Evolutionary conservation across 345 rosid species (phyloP).

Genomic region (Bruguiera sexangula): DNA sequence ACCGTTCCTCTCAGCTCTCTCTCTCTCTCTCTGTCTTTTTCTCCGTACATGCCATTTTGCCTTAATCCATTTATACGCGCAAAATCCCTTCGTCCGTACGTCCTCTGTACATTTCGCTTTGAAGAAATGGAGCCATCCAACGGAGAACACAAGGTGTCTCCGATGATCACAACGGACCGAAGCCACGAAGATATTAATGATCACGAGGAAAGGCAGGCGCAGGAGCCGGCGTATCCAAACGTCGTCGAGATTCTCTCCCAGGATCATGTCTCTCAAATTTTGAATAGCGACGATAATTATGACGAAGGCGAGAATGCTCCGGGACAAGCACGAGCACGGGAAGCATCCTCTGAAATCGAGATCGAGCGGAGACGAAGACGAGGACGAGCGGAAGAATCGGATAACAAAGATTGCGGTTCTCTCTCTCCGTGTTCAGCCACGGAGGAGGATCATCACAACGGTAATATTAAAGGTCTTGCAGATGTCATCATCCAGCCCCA

Average conservation of each 20-base stretch:
- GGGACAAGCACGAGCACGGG: not conserved
- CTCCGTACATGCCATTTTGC: too few species aligned
- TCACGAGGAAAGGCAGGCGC: not conserved
- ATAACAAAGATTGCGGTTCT: not conserved
- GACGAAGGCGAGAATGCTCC: too few species aligned
- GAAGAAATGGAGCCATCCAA: constrained; percentile 7
- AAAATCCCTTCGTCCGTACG: too few species aligned
- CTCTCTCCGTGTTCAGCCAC: constrained; percentile 6
- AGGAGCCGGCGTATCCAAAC: not conserved
- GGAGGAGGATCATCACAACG: not conserved
- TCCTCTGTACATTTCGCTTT: not conserved
- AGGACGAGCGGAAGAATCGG: not conserved
- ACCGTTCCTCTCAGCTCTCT: too few species aligned
- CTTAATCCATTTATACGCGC: too few species aligned
- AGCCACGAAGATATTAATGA: too few species aligned
- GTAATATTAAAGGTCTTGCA: too few species aligned
- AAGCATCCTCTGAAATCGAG: constrained; percentile 3
- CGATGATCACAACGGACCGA: too few species aligned
- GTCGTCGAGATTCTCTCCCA: too few species aligned
- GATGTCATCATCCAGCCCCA: constrained; percentile 40
- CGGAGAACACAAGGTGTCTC: not conserved
- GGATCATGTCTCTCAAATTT: not conserved
- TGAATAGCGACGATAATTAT: not conserved
- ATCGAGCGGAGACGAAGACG: not conserved
- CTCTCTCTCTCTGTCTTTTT: too few species aligned